Base-by-base conservation (phyloP, 2,329 filamentous ascomycete species). In the Fusarium sp. region DNA sequence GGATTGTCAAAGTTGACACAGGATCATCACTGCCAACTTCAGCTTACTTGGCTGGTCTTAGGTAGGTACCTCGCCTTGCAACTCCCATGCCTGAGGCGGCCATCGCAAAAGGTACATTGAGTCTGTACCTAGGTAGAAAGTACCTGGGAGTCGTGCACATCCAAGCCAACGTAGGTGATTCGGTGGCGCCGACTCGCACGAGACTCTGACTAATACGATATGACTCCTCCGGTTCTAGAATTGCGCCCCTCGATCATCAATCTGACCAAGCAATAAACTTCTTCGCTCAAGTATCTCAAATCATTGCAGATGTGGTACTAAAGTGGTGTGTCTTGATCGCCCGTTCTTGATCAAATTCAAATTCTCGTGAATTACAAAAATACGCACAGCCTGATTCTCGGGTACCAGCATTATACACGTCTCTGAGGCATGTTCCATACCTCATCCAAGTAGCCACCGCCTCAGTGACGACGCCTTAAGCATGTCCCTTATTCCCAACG, bases 171-270 rank as follows among this genome's bases (percentile, higher is more conserved):
- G 44, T 33, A 12, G 14, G 11, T 40, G 33, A 64, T 64, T 52
- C 38, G 48, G 50, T 44, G 18, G 49, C 45, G 38, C 37, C 64
- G 35, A 65, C 37, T 60, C 56, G 48, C 40, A 52, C 48, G 12
- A 26, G 18, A 37, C 27, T 49, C 69, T 72, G 50, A 72, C 69
- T 72, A 73, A 71, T 56, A 50, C 67, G 46, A 62, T 45, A 53
- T 17, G 44, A 58, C 57, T 64, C 56, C 33, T 57, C 55, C 55
- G 55, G 57, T 68, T 70, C 67, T 59, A 71, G 68, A 71, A 71
- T 55, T 55, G 38, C 57, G 42, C 44, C 41, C 46, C 40, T 53
- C 37, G 48, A 38, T 68, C 68, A 64, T 58, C 48, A 33, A 35
- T 63, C 62, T 40, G 17, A 52, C 61, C 44, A 44, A 63, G 38